These are phyloP conservation scores for Spergularia azorica DNA, from an alignment of 179 eudicot species.

Conservation along the genomic window DNA sequence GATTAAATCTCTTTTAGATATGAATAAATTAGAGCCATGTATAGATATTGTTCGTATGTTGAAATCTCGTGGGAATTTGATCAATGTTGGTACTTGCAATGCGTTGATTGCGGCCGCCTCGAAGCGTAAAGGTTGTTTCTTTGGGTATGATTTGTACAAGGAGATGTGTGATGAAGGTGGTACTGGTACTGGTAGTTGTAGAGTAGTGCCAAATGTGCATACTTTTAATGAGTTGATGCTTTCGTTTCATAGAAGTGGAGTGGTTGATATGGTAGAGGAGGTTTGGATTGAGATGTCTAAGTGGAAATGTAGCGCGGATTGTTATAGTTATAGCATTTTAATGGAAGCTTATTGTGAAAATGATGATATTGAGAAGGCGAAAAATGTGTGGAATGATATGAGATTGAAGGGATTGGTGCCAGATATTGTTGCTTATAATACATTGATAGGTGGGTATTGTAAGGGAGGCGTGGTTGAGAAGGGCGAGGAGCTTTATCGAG, in stretches of 20 bases:
- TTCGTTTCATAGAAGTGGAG: slow-evolving; percentile 52
- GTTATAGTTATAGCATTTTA: slow-evolving; percentile 54
- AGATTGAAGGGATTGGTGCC: slow-evolving; percentile 42
- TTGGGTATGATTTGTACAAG: slow-evolving; percentile 59
- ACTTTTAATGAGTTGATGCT: slow-evolving; percentile 68
- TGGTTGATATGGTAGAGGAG: slow-evolving; percentile 57
- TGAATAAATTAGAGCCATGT: slow-evolving; percentile 46
- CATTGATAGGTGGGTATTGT: slow-evolving; percentile 84
- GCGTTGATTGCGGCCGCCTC: slow-evolving; percentile 42
- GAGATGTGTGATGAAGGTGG: slow-evolving; percentile 41
- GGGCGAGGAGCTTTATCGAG: slow-evolving; percentile 67
- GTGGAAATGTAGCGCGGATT: slow-evolving; percentile 44
- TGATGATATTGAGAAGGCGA: slow-evolving; percentile 60
- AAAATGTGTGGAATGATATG: slow-evolving; percentile 65
- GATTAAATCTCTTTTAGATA: slow-evolving; percentile 47
- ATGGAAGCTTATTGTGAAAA: slow-evolving; percentile 67
- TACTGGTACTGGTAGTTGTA: slow-evolving; percentile 16
- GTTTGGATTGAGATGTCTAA: slow-evolving; percentile 63
- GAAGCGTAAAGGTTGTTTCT: slow-evolving; percentile 42
- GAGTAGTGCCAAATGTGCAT: slow-evolving; percentile 41
- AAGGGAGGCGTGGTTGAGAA: slow-evolving; percentile 48
- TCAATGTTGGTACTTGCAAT: slow-evolving; percentile 48
- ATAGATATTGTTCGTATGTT: slow-evolving; percentile 51
- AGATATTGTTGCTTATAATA: slow-evolving; percentile 65
- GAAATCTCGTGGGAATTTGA: slow-evolving; percentile 32